Evolutionary conservation across 495 filamentous ascomycete genomes (phyloP), one percentile per base, ranked within the genome.

Genomic region (Neohortaea acidophila): DNA sequence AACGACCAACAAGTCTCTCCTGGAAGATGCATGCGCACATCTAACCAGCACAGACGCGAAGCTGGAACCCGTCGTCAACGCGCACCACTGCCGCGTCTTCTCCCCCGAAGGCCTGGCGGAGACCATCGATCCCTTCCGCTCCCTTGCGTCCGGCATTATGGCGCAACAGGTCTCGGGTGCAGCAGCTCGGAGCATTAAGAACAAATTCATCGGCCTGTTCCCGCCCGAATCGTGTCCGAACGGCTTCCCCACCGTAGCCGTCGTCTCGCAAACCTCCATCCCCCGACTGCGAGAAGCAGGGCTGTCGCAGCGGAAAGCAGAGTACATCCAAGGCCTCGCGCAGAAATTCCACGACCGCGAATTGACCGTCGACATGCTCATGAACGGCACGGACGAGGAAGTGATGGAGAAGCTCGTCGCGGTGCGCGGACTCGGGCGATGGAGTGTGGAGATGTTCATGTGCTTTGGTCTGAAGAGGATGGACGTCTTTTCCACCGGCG

Each of bases 391-490:
- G 28, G 84, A 97, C 60, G 85, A 91, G 35, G 85, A 93, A 49
- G 62, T 97, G 10, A 54, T 94, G 22, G 69, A 79, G 60, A 77
- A 68, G 51, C 59, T 97, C 43, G 79, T 72, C n/a, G 79, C 81
- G 14, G 84, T 97, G 22, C 65, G 86, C 23, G 89, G 89, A 3
- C 58, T 97, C 35, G 89, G 89, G 2, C 66, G 61, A 44, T 96
- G 91, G 89, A 84, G 77, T 37, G 89, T 87, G 15, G 86, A 94
- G 65, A 96, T 94, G 87, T 97, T 97, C 62, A 79, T 84, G 43
- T 80, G 79, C 53, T 96, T 96, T 58, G 78, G 70, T 9, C 60
- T 96, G 30, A 94, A 93, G 68, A 67, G 91, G 18, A 77, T 81
- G 67, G 87, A 96, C 65, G 78, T 97, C 19, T 93, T 97, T 51